Percentiles rank a stretch among this genome's conserved stretches.
These are phyloP conservation scores for Monosporascus sp. DNA, from an alignment of 2,329 filamentous ascomycete species.

Conservation along the genomic window DNA sequence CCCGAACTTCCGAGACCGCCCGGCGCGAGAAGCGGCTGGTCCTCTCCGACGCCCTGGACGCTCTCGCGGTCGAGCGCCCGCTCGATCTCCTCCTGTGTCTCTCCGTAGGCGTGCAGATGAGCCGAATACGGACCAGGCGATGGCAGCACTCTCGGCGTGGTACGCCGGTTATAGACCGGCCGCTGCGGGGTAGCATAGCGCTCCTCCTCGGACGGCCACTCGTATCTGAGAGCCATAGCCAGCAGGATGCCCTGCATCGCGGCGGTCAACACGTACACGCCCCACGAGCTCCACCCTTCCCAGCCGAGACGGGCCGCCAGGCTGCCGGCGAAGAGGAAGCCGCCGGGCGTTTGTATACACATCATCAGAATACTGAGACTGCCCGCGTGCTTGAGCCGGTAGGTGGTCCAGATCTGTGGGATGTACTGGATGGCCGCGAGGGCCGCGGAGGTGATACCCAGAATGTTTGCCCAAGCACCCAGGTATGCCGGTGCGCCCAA, in stretches of 20 bases:
- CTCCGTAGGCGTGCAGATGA: conserved; percentile 28
- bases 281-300: conserved; percentile 93
- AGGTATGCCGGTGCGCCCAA: conserved; percentile 58
- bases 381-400: conserved; percentile 75
- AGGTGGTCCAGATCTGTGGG: conserved; percentile 92
- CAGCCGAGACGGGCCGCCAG: conserved; percentile 72
- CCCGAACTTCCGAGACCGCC: conserved; percentile 28
- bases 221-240: conserved; percentile 73
- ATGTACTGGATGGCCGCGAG: conserved; percentile 88
- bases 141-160: conserved; percentile 25
- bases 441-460: conserved; percentile 72
- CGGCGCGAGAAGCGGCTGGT: conserved; percentile 29
- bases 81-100: conserved; percentile 30
- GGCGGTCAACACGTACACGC: conserved; percentile 83
- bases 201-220: conserved; percentile 33
- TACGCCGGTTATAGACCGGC: conserved; percentile 25
- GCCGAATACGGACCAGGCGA: conserved; percentile 29
- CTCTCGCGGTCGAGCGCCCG: conserved; percentile 27
- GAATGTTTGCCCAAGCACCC: conserved; percentile 74
- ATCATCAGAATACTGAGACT: conserved; percentile 96
- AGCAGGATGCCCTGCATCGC: conserved; percentile 77
- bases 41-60: conserved; percentile 27
- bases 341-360: conserved; percentile 94
- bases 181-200: conserved; percentile 15
- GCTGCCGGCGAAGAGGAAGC: conserved; percentile 82